These are phyloP conservation scores for Globisporangium carolinianum DNA, from an alignment of 352 stramenopile species.

Conservation along the genomic window DNA sequence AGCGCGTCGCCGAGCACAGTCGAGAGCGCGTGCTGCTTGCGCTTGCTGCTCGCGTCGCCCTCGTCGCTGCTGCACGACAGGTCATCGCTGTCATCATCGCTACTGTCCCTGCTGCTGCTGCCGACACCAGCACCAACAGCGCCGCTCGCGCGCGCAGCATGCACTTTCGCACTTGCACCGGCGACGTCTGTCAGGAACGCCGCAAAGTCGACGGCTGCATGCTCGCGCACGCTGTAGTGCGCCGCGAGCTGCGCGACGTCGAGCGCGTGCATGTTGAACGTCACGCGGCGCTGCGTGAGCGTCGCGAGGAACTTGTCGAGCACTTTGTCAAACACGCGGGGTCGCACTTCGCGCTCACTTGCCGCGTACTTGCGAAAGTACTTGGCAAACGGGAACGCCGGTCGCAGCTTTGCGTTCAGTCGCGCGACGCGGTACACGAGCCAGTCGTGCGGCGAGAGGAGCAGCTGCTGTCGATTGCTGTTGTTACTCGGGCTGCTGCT, in stretches of 20 bases:
- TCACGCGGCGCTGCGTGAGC: constrained; percentile 37
- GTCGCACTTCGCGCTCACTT: constrained; percentile 38
- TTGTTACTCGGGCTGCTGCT: constrained; percentile 3
- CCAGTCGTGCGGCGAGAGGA: constrained; percentile 7
- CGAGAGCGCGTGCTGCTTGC: constrained; percentile 21
- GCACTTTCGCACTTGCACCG: constrained; percentile 18
- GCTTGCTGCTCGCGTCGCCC: constrained; percentile 21
- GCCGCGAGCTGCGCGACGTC: constrained; percentile 37
- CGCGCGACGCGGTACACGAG: constrained; percentile 31
- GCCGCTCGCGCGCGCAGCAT: neutral
- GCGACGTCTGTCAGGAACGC: constrained; percentile 46
- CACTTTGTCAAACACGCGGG: constrained; percentile 62
- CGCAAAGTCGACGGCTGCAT: constrained; percentile 33
- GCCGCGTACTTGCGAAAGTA: constrained; percentile 68
- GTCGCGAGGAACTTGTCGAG: constrained; percentile 70
- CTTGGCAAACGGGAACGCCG: constrained; percentile 64
- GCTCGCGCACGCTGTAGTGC: constrained; percentile 21
- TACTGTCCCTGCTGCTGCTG: constrained; percentile 20
- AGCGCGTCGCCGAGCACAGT: constrained; percentile 27
- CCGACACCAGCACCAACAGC: neutral
- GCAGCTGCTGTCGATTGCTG: neutral
- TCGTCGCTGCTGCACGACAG: constrained; percentile 41
- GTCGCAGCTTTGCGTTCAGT: constrained; percentile 37
- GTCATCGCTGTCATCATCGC: constrained; percentile 27
- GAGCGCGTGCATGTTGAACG: constrained; percentile 66